These are phyloP conservation scores for Grifola frondosa DNA, from an alignment of 1,284 basidiomycete species.

Conservation along the genomic window DNA sequence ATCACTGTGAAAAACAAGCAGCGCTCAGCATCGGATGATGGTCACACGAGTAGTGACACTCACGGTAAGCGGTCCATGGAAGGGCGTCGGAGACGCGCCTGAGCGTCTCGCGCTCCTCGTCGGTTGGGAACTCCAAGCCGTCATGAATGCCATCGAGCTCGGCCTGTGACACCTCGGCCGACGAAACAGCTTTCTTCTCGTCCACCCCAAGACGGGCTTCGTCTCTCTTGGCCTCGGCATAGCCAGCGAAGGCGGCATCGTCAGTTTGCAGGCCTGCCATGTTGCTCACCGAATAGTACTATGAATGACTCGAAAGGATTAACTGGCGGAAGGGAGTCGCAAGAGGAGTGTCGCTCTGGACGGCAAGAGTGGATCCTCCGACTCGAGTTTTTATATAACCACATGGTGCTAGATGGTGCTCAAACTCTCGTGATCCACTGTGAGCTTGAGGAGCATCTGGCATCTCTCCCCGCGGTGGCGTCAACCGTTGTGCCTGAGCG, in stretches of 20 bases:
- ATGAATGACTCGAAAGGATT: no score
- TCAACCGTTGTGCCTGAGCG: no score
- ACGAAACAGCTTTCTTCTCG: slow-evolving; percentile 27
- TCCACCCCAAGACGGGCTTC: slow-evolving; percentile 21
- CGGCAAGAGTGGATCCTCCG: no score
- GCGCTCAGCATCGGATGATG: background rate
- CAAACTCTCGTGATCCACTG: no score
- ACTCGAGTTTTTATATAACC: no score
- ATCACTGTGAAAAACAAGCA: slow-evolving; percentile 47
- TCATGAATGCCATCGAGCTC: slow-evolving; percentile 49
- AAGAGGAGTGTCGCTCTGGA: no score
- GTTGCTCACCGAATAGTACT: slow-evolving; percentile 13
- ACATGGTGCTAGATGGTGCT: no score
- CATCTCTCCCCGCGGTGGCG: no score
- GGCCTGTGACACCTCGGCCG: slow-evolving; percentile 13
- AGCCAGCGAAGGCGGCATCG: slow-evolving; percentile 30
- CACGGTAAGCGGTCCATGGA: slow-evolving; percentile 68
- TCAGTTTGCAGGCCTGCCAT: slow-evolving; percentile 34
- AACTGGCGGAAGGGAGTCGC: no score
- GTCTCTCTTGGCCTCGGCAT: slow-evolving; percentile 28
- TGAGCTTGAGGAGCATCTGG: no score
- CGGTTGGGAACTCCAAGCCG: slow-evolving; percentile 66
- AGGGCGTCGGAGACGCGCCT: slow-evolving; percentile 62
- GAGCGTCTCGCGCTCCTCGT: slow-evolving; percentile 62
- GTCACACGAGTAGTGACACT: slow-evolving; percentile 24